Percentiles rank a stretch among this genome's conserved stretches.
phyloP scores from a whole-genome alignment of 2,329 filamentous ascomycete species.

The Epichloe hybrida region DNA sequence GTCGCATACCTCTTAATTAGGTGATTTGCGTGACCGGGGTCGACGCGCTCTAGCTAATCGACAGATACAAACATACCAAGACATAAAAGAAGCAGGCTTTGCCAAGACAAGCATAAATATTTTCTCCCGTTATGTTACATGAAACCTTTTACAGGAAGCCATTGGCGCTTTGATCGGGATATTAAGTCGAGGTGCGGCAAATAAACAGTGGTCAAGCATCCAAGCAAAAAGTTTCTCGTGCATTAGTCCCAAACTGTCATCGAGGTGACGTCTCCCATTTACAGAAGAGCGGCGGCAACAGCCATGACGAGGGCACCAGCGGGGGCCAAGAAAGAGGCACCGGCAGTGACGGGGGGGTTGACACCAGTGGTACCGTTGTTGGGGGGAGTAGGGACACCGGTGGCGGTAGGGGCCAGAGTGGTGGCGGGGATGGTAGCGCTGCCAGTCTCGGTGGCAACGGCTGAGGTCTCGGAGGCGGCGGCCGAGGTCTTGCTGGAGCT shows the following conservation, averaged over 20 bases:
- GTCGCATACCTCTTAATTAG: neutral
- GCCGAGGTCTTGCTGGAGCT: neutral
- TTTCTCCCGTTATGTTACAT: constrained; percentile 2
- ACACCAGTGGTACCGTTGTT: neutral
- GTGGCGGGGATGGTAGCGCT: neutral
- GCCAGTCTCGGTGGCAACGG: constrained; percentile 1
- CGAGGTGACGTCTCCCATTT: neutral
- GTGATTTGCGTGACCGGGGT: neutral
- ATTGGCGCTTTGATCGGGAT: neutral
- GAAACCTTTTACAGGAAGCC: neutral
- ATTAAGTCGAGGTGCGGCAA: neutral
- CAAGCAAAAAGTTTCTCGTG: neutral
- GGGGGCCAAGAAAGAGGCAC: constrained; percentile 8
- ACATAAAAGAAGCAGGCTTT: neutral
- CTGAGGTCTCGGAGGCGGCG: neutral
- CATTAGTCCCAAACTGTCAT: neutral
- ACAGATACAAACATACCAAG: neutral
- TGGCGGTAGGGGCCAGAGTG: constrained; percentile 1
- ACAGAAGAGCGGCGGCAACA: constrained; percentile 6
- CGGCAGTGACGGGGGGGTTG: constrained; percentile 8
- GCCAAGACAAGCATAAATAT: neutral
- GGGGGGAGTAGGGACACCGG: constrained; percentile 3
- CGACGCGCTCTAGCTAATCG: neutral
- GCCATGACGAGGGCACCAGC: constrained; percentile 9
- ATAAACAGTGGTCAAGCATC: neutral